Evolutionary conservation across 352 stramenopile genomes (phyloP).

Genomic region (Pythium dissotocum): DNA sequence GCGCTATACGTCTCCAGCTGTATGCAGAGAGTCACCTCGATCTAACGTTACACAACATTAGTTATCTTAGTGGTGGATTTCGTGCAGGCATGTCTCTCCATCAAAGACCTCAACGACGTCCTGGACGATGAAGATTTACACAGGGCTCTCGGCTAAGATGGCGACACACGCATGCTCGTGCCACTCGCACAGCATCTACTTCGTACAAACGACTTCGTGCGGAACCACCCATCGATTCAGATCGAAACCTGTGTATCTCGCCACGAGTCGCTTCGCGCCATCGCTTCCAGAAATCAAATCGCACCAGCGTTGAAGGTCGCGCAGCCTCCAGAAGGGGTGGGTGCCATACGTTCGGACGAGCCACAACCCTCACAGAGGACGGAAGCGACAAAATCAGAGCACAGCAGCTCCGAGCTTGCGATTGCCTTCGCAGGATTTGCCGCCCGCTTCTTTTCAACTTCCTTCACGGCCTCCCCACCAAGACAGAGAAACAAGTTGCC

Average conservation of each 20-base stretch:
- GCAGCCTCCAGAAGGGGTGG: neutral
- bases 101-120: conserved; percentile 19
- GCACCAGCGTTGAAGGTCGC: neutral
- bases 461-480: neutral
- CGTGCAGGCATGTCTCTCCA: conserved; percentile 8
- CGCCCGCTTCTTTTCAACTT: neutral
- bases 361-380: neutral
- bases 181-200: conserved; percentile 11
- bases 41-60: conserved; percentile 22
- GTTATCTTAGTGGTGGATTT: conserved; percentile 32
- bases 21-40: conserved; percentile 32
- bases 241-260: conserved; percentile 1
- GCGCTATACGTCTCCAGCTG: conserved; percentile 36
- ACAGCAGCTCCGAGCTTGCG: neutral
- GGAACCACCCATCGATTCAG: conserved; percentile 1
- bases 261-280: neutral
- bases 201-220: neutral
- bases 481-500: neutral
- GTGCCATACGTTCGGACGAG: neutral
- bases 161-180: neutral
- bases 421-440: neutral
- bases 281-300: neutral
- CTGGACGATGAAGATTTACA: conserved; percentile 70
- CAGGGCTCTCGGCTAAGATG: conserved; percentile 29
- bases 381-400: neutral